Base-by-base conservation (phyloP, 331 rosid genomes). In the Telfairia occidentalis region DNA sequence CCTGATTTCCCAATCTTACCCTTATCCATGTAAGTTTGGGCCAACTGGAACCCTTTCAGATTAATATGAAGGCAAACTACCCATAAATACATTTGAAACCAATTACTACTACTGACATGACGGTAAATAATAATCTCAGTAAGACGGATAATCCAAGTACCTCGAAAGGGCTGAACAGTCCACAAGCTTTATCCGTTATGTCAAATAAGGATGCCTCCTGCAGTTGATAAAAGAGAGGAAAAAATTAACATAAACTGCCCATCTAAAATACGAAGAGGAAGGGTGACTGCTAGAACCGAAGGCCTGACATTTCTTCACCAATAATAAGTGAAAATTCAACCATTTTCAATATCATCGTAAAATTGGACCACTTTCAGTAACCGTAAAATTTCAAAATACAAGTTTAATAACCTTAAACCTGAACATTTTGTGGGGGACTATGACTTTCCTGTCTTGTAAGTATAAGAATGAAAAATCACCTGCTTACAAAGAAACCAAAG, bases 401-500 rank as follows among this genome's bases (percentile, higher is more conserved):
- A 26, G 26, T 70, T 38, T n/a, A 11, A 24, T 43, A 43, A 9
- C 13, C 74, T 42, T 28, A 2, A 38, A 26, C 75, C 23, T 16
- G 26, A 46, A 45, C 46, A 70, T 45, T 45, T 26, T 70, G 46
- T 0, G 4, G 23, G 29, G 23, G 4, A 16, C 26, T 71, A 15
- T 29, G 40, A 26, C 75, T 13, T 69, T 9, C 5, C n/a, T 9
- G n/a, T 71, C 35, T 29, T 46, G n/a, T 3, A 48, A 71, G 18
- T 71, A 18, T 9, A 46, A 48, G 40, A 28, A 8, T 45, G 57
- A 69, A 13, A 5, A 50, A 73, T 80, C 58, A 94, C 97, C 97
- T 94, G 96, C 85, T 94, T 94, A 85, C 98, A 94, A 32, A 94
- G 82, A 84, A 94, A 94, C 98, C 97, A 94, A 29, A 94, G 90